Evolutionary conservation across 306 rosid genomes (phyloP), one percentile per base, ranked within the genome.

Genomic region (Dalbergia cochinchinensis): DNA sequence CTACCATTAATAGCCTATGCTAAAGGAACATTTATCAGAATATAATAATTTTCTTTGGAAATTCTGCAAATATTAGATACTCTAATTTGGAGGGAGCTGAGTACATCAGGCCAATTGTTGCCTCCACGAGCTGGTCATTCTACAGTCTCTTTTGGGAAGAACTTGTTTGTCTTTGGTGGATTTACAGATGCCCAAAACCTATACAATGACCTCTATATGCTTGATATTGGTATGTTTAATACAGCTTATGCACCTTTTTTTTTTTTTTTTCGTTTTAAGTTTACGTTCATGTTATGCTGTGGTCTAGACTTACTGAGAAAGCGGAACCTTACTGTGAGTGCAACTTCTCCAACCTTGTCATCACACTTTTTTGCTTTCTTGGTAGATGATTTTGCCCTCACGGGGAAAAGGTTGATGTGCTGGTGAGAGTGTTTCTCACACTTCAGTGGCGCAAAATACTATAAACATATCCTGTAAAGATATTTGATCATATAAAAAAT

Each of bases 51-150:
- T 83, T 10, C 33, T 71, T 76, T 87, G 77, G 33, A 65, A 83
- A 44, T 82, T 63, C 66, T 85, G 83, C 26, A 51, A 70, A 80
- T 44, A 48, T 71, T 86, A 96, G 99, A 96, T 91, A 90, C 96
- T 66, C 89, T 93, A 76, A 83, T 87, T 65, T 96, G 99, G 99
- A 90, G 91, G 83, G 94, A 96, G 92, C 89, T 93, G 89, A 82
- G 54, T 69, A 90, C 96, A 74, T 85, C 93, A 14, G 98, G 98
- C 77, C 96, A 93, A 78, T 65, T 87, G 69, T 83, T 96, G 83
- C 80, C 96, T 15, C 96, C 98, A 58, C 97, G 98, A 78, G 99
- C 97, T 63, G 99, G 99, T 85, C 99, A 96, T 80, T 88, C 94
- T 14, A 87, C 99, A 14, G 92, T 93, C 86, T 82, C 96, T 73